Conservation (phyloP, 1,284 basidiomycete species). For the Flammula alnicola region DNA sequence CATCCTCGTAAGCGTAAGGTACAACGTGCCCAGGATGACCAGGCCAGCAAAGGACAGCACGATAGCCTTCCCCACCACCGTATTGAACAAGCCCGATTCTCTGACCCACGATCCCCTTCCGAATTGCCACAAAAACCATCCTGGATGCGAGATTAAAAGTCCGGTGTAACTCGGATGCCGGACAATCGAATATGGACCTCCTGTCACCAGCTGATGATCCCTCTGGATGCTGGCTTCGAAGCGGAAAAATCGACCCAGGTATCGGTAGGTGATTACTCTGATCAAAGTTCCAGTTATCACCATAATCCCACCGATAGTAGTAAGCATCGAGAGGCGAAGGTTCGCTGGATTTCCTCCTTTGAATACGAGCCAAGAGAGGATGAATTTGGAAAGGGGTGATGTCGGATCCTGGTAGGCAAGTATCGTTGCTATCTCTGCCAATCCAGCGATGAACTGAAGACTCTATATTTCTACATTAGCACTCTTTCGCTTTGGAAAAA, state of each 20-base stretch:
- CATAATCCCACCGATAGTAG: slow-evolving; percentile 4
- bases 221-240: slow-evolving; percentile 32
- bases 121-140: slow-evolving; percentile 22
- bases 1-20: slow-evolving; percentile 10
- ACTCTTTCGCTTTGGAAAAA: background rate
- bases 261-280: slow-evolving; percentile 18
- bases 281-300: slow-evolving; percentile 5
- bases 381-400: background rate
- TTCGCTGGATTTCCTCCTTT: background rate
- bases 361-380: slow-evolving; percentile 8
- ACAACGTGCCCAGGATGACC: background rate
- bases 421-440: slow-evolving; percentile 12
- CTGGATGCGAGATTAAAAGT: slow-evolving; percentile 11
- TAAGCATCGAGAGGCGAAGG: slow-evolving; percentile 1
- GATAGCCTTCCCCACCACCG: background rate
- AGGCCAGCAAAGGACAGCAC: background rate
- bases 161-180: slow-evolving; percentile 30
- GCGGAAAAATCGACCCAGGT: slow-evolving; percentile 31
- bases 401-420: slow-evolving; percentile 5
- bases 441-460: background rate
- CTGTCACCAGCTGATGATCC: slow-evolving; percentile 28
- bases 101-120: slow-evolving; percentile 25
- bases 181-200: slow-evolving; percentile 27
- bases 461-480: no score
- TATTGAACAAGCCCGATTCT: slow-evolving; percentile 14